A percentile compares a stretch with the other conserved stretches of the same genome.
Evolutionary conservation across 2,329 filamentous ascomycete species (phyloP).

Genomic region (Beauveria caledonica): DNA sequence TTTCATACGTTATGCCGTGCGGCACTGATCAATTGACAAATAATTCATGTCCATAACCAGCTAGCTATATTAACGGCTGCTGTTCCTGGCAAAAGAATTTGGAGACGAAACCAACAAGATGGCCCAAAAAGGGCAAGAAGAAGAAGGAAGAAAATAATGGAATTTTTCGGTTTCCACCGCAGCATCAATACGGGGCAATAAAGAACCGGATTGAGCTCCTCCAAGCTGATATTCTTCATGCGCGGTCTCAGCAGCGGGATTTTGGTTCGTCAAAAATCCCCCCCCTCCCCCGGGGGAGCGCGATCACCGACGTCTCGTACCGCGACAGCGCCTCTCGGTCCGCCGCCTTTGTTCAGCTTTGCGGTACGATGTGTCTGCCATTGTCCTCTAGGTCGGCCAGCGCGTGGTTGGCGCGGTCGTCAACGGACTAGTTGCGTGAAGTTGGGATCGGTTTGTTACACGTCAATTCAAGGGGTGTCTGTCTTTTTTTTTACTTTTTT

Average conservation of each 20-base stretch:
- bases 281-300: slow-evolving; percentile 27
- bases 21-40: too few species aligned
- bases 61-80: too few species aligned
- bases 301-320: slow-evolving; percentile 41
- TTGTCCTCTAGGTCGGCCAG: slow-evolving; percentile 43
- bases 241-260: slow-evolving; percentile 34
- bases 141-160: not conserved
- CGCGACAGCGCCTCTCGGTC: slow-evolving; percentile 21
- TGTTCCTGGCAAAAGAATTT: too few species aligned
- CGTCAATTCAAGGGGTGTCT: not conserved
- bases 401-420: slow-evolving; percentile 50
- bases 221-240: slow-evolving; percentile 23
- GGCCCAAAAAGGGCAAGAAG: too few species aligned
- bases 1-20: too few species aligned
- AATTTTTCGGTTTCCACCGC: not conserved
- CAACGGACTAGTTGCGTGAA: slow-evolving; percentile 34
- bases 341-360: not conserved
- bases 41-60: too few species aligned
- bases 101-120: too few species aligned
- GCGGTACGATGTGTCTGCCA: slow-evolving; percentile 23
- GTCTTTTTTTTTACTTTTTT: not conserved
- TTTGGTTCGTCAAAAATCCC: slow-evolving; percentile 26
- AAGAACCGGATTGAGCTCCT: not conserved
- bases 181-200: not conserved
- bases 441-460: not conserved